These are phyloP conservation scores for Herpetospermum pedunculosum DNA, from an alignment of 306 rosid species.

Conservation along the genomic window DNA sequence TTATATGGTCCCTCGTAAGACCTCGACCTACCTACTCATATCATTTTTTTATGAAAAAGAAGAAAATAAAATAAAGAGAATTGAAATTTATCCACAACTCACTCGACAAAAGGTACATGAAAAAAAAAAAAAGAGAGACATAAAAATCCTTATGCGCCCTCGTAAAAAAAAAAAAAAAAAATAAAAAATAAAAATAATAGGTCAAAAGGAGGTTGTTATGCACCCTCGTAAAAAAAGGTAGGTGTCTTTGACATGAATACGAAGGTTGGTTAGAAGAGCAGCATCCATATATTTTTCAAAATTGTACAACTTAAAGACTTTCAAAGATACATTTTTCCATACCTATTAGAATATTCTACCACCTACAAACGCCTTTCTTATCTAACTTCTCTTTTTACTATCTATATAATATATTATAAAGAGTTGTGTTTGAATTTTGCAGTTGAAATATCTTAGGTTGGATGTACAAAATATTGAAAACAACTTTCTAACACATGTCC, in stretches of 20 bases:
- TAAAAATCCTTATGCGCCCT: no score
- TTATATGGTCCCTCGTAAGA: no score
- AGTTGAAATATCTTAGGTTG: not conserved
- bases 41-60: no score
- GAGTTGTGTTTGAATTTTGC: slow-evolving; percentile 3
- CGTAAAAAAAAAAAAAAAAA: no score
- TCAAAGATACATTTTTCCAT: not conserved
- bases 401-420: not conserved
- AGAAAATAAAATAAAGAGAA: no score
- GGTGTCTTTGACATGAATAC: not conserved
- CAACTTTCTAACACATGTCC: not conserved
- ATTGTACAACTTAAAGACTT: not conserved
- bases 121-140: no score
- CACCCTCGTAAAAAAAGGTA: no score
- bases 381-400: not conserved
- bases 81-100: no score
- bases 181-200: no score
- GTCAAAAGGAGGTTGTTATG: no score
- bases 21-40: no score
- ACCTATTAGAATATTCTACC: not conserved
- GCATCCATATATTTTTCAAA: not conserved
- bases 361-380: not conserved
- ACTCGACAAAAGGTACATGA: no score
- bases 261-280: not conserved
- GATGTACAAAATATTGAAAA: not conserved